Evolutionary conservation across 2,329 filamentous ascomycete species (phyloP), one percentile per base, ranked within the genome.

Genomic region (Aotearoamyces nothofagi): DNA sequence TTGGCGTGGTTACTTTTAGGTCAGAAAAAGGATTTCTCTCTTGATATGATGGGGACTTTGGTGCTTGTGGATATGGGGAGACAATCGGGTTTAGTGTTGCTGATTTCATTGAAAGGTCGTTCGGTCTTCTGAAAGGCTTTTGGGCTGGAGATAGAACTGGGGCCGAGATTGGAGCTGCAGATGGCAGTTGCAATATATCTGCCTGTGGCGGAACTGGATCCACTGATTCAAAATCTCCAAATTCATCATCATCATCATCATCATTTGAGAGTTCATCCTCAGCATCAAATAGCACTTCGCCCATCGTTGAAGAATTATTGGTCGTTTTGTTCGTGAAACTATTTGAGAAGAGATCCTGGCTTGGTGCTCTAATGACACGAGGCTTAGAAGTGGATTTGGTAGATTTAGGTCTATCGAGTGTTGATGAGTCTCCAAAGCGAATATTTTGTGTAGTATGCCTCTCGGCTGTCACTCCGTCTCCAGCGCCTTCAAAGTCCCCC

Each of bases 151-250:
- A 26, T 9, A 32, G 26, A 16, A 28, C 14, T 15, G 31, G 39
- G 15, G 34, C 35, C 29, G 41, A 41, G n/a, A 30, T 20, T 19
- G 45, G 41, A 5, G 45, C 38, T 13, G 44, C 19, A 14, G 19
- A 30, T 25, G 27, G 28, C 26, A 36, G 35, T 10, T 33, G 33
- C 16, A 36, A 20, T 8, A 20, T 8, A 20, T 22, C 13, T 30
- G 14, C 26, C 7, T 30, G 17, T 17, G 31, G 36, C 36, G 17
- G 47, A 37, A 34, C 32, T 6, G 35, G 33, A 17, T 54, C 52
- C 10, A 68, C 69, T 24, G 63, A 60, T 47, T 78, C 72, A 42
- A 79, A 79, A 31, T 78, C 73, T 1, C 74, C 71, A 52, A 74
- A 78, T 15, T 61, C 67, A 42, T 76, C 70, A 31, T 75, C 70